Evolutionary conservation across 2,329 filamentous ascomycete genomes (phyloP).

Genomic region (Aspergillus chevalieri): DNA sequence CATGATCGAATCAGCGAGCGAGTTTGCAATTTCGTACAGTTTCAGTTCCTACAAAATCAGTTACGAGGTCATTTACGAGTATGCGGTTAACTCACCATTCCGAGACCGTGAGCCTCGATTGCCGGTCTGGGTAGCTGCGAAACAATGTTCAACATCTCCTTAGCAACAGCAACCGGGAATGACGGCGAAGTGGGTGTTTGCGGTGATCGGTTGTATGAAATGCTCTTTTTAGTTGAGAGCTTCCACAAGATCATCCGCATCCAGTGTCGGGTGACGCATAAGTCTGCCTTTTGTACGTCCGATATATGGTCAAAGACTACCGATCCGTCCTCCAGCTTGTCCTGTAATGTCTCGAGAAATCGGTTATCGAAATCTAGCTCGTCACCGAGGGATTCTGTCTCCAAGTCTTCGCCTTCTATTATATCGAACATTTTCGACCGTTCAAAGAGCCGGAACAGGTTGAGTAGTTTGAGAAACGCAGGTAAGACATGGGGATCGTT

Average conservation of each 20-base stretch:
- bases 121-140: constrained; percentile 41
- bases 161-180: constrained; percentile 40
- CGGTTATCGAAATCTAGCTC: constrained; percentile 23
- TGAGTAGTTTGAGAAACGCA: constrained; percentile 46
- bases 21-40: constrained; percentile 21
- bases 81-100: constrained; percentile 23
- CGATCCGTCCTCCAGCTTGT: constrained; percentile 38
- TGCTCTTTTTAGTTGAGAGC: constrained; percentile 27
- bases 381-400: constrained; percentile 1
- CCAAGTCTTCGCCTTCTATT: constrained; percentile 27
- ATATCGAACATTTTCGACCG: constrained; percentile 46
- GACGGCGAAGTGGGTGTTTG: constrained; percentile 4
- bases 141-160: constrained; percentile 42
- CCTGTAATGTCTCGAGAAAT: constrained; percentile 29
- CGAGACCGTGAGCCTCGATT: constrained; percentile 46
- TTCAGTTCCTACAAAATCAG: constrained; percentile 19
- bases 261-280: constrained; percentile 48
- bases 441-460: constrained; percentile 48
- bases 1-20: constrained; percentile 19
- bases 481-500: constrained; percentile 43
- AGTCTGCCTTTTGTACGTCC: constrained; percentile 46
- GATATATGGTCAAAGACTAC: constrained; percentile 37
- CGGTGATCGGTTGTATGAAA: constrained; percentile 16
- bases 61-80: constrained; percentile 1
- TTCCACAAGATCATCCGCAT: constrained; percentile 48